phyloP scores from a whole-genome alignment of 2,329 filamentous ascomycete species.

The Phaeosphaeriaceae sp. region DNA sequence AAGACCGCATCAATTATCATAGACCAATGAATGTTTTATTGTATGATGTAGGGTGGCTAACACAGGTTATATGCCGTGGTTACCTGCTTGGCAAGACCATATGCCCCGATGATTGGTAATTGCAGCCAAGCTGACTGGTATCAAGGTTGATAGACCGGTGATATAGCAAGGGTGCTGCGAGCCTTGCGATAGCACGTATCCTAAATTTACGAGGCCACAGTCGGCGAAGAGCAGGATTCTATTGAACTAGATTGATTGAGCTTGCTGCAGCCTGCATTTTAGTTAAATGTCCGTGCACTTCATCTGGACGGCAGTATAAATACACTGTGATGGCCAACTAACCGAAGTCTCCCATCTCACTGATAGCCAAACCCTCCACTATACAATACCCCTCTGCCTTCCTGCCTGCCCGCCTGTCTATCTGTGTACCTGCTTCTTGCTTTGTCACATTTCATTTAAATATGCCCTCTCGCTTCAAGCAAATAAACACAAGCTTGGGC shows the following conservation, averaged over 20 bases:
- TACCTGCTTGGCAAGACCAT: too few species aligned
- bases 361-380: conserved; percentile 19
- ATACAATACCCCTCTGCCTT: conserved; percentile 22
- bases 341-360: conserved; percentile 30
- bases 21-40: too few species aligned
- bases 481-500: conserved; percentile 62
- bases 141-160: too few species aligned
- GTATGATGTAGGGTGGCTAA: too few species aligned
- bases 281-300: conserved; percentile 33
- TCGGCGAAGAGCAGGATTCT: conserved; percentile 38
- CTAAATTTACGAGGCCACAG: conserved; percentile 40
- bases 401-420: neutral
- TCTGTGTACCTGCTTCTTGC: conserved; percentile 9
- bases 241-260: conserved; percentile 32
- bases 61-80: too few species aligned
- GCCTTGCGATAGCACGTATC: conserved; percentile 33
- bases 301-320: conserved; percentile 35
- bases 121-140: too few species aligned
- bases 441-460: conserved; percentile 2
- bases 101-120: too few species aligned
- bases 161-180: too few species aligned
- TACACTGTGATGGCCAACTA: conserved; percentile 34
- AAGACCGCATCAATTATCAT: too few species aligned
- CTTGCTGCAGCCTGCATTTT: conserved; percentile 35
- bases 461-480: conserved; percentile 44